A percentile compares a stretch with the other conserved stretches of the same genome.
Conservation (phyloP, 257 asterid species). For the Salvia splendens region DNA sequence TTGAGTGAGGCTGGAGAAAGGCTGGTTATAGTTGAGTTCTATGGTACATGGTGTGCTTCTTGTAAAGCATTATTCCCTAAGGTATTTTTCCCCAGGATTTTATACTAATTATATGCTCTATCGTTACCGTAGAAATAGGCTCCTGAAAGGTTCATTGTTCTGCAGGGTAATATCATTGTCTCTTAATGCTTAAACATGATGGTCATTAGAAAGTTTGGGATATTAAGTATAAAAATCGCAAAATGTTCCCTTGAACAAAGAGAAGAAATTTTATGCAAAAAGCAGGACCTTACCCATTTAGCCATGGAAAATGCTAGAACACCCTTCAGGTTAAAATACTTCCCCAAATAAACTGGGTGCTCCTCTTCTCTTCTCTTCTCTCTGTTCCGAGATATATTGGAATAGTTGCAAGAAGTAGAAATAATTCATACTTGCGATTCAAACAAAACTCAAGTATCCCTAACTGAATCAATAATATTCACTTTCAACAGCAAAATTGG, state of each 20-base stretch:
- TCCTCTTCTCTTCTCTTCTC: not conserved
- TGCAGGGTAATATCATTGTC: not conserved
- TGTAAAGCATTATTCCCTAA: slow-evolving; percentile 86
- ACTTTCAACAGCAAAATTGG: too few relatives aligned
- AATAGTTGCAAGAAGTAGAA: too few relatives aligned
- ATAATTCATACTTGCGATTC: not conserved
- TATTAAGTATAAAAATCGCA: not conserved
- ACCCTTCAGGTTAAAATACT: not conserved
- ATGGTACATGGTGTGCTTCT: slow-evolving; percentile 97
- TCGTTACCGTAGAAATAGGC: not conserved
- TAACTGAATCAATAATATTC: too few relatives aligned
- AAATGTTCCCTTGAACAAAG: not conserved
- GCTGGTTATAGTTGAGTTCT: slow-evolving; percentile 82
- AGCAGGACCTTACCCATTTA: not conserved
- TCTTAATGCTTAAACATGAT: not conserved
- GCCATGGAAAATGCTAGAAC: not conserved
- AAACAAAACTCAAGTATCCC: too few relatives aligned
- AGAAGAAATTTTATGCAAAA: not conserved
- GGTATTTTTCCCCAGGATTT: slow-evolving; percentile 40
- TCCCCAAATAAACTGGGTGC: not conserved
- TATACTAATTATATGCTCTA: not conserved
- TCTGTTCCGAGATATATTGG: not conserved
- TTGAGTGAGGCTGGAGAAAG: slow-evolving; percentile 82
- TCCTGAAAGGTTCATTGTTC: slow-evolving; percentile 9
- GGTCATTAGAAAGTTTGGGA: not conserved